Evolutionary conservation across 345 rosid genomes (phyloP), one percentile per base, ranked within the genome.

Genomic region (Corchorus capsularis): DNA sequence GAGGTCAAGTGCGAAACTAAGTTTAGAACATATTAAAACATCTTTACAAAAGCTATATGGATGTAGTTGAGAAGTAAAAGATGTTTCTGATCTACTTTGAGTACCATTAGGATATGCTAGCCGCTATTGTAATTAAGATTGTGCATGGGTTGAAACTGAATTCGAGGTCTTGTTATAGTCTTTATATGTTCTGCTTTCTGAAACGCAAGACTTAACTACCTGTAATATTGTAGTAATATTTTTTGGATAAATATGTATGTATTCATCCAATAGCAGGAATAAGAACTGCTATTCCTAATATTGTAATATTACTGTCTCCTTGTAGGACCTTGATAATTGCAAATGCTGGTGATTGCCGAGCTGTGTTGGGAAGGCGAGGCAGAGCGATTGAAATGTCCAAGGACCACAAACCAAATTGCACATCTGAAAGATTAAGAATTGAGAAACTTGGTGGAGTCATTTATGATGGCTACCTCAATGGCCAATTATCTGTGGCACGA

Each of bases 311-410:
- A 69, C 22, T 65, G 20, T 11, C 60, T 14, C 27, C 67, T 75
- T 35, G 57, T 88, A 95, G 99, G 87, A 92, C 75, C 49, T 80
- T 96, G 80, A 82, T 91, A 69, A 82, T 93, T 78, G 99, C 99
- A 67, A 93, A 96, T 80, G 97, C 94, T 60, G 99, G 99, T 53
- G 99, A 96, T 85, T 93, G 97, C 76, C 89, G 99, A 83, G 98
- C 99, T 49, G 99, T 96, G 62, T 69, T 93, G 22, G 97, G 99
- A 34, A 92, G 87, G 81, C 85, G 93, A 80, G 98, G 98, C n/a
- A 87, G 92, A 83, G 97, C 96, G 50, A 85, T 93, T 19, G 98
- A 96, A 85, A 83, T 96, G 82, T 96, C 99, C 45, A 87, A 89
- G 72, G 99, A 96, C 78, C 99, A 96, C 86, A 96, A 93, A 80